Percentiles rank a stretch among this genome's conserved stretches.
Evolutionary conservation across 2,329 filamentous ascomycete genomes (phyloP).

Genomic region (Fusarium ramigenum): DNA sequence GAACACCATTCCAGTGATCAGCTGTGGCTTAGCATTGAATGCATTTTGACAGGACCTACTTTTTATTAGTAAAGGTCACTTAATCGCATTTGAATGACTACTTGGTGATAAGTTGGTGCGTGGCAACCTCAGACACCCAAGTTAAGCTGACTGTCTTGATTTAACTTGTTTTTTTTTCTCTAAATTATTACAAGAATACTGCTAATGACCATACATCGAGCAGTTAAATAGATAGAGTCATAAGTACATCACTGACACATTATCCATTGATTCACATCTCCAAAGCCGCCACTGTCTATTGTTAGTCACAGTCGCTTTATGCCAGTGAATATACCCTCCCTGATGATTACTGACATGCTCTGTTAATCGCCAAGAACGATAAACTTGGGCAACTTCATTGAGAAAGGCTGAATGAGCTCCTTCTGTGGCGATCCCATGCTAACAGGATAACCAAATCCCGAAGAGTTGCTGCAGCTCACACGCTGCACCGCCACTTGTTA

Average conservation of each 20-base stretch:
- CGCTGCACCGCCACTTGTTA: too few relatives aligned
- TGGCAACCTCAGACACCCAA: not conserved
- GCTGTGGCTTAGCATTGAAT: not conserved
- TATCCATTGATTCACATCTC: not conserved
- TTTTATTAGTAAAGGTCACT: not conserved
- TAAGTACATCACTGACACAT: not conserved
- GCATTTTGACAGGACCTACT: not conserved
- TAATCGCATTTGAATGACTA: not conserved
- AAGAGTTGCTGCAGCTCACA: not conserved
- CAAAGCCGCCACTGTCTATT: not conserved
- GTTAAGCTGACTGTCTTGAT: not conserved
- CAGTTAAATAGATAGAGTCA: not conserved
- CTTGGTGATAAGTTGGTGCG: not conserved
- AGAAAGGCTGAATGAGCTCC: not conserved
- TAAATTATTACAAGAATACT: not conserved
- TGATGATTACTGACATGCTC: not conserved
- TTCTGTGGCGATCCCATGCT: not conserved
- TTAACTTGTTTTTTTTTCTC: not conserved
- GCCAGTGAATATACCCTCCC: rapidly evolving
- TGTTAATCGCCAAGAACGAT: not conserved
- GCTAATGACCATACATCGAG: not conserved
- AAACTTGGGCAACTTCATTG: not conserved
- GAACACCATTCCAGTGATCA: not conserved
- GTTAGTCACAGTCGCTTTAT: not conserved
- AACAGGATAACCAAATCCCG: not conserved